Evolutionary conservation across 441 rosid genomes (phyloP).

Genomic region (Metrosideros polymorpha): DNA sequence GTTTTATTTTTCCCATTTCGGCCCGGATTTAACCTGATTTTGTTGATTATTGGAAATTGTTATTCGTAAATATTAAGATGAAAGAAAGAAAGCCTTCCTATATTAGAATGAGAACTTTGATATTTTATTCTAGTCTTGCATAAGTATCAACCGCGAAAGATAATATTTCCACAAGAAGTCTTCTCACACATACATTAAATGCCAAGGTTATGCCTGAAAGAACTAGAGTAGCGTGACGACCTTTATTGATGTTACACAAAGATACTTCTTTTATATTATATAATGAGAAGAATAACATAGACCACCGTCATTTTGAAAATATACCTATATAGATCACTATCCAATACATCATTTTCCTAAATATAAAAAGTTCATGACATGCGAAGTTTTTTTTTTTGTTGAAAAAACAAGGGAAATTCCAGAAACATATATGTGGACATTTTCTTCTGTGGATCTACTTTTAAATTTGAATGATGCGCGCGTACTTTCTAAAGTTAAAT

Average conservation of each 20-base stretch:
- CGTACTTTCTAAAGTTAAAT: not conserved
- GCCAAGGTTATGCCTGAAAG: rapidly evolving
- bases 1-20: not conserved
- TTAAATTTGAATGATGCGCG: not conserved
- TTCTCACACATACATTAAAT: not conserved
- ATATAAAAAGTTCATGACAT: not conserved
- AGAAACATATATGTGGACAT: not conserved
- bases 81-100: not conserved
- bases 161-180: not conserved
- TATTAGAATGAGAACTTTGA: not conserved
- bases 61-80: not conserved
- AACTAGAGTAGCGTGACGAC: not conserved
- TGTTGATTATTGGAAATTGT: not conserved
- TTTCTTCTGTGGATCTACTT: not conserved
- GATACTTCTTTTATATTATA: not conserved
- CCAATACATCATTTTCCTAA: not conserved
- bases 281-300: not conserved
- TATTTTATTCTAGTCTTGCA: not conserved
- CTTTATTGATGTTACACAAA: not conserved
- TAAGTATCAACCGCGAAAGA: not conserved
- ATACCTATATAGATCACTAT: too few relatives aligned
- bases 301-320: not conserved
- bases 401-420: not conserved
- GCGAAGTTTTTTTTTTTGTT: not conserved
- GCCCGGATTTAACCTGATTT: not conserved